phyloP scores from a whole-genome alignment of 257 asterid genomes.

The Rauvolfia tetraphylla region DNA sequence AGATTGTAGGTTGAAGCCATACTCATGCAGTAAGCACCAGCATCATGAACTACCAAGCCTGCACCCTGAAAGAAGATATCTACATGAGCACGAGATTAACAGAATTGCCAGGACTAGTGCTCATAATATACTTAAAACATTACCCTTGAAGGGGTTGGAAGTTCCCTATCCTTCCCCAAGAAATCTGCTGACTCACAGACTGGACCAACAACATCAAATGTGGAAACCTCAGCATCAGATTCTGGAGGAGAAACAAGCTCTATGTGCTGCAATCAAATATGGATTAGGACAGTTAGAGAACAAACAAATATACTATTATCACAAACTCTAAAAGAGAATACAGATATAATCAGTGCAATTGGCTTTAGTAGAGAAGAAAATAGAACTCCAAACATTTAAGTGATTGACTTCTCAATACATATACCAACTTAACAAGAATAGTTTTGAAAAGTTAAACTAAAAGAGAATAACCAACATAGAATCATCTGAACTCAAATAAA shows the following conservation, averaged over 20 bases:
- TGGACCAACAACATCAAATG: conserved; percentile 88
- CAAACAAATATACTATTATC: not conserved
- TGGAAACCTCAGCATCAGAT: conserved; percentile 50
- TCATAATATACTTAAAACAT: not conserved
- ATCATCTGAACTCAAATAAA: not conserved
- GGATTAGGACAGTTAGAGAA: conserved; percentile 9
- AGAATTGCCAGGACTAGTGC: not conserved
- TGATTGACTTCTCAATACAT: too few species aligned
- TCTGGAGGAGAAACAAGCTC: conserved; percentile 82
- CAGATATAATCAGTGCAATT: not conserved
- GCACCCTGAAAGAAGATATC: conserved; percentile 53
- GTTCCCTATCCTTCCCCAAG: conserved; percentile 88
- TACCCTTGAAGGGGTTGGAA: conserved; percentile 79
- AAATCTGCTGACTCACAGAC: conserved; percentile 97
- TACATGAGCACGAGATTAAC: conserved; percentile 10
- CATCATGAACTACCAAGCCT: conserved; percentile 96
- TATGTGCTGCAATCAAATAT: conserved; percentile 65
- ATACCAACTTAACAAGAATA: not conserved
- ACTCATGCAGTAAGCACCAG: conserved; percentile 99
- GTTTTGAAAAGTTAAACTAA: not conserved
- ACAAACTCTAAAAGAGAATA: not conserved
- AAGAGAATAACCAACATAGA: not conserved
- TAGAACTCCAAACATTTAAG: not conserved
- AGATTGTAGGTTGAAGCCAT: conserved; percentile 99
- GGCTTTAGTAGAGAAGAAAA: not conserved